Conservation (phyloP, 2,329 filamentous ascomycete species). For the Paraphoma chrysanthemicola region DNA sequence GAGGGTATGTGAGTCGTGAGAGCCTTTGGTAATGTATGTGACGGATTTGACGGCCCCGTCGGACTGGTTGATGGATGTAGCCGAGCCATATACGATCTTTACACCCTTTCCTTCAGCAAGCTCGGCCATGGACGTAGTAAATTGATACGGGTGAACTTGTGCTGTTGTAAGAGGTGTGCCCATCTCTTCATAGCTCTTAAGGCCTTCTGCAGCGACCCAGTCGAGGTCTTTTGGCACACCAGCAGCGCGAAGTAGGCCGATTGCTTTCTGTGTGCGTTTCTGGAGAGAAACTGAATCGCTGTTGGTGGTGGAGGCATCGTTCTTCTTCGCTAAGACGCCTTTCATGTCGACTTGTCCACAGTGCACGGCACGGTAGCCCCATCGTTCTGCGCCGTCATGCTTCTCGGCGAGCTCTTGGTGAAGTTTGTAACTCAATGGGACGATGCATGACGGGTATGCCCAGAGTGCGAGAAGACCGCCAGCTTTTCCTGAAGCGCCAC, state of each 20-base stretch:
- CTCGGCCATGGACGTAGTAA: constrained; percentile 82
- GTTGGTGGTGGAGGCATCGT: constrained; percentile 35
- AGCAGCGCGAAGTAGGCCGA: constrained; percentile 60
- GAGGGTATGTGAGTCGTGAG: constrained; percentile 55
- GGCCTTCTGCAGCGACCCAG: constrained; percentile 76
- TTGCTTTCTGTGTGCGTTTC: constrained; percentile 60
- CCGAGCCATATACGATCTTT: constrained; percentile 70
- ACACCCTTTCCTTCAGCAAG: constrained; percentile 69
- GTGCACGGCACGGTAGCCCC: constrained; percentile 84
- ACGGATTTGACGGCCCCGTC: constrained; percentile 68
- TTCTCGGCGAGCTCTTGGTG: constrained; percentile 85
- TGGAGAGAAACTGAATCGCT: constrained; percentile 59
- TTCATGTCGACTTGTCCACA: constrained; percentile 71
- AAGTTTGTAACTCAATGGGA: constrained; percentile 83
- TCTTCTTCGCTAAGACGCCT: constrained; percentile 47
- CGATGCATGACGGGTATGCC: constrained; percentile 86
- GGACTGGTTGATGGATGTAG: constrained; percentile 69
- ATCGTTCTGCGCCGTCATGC: constrained; percentile 77
- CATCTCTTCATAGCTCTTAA: constrained; percentile 82
- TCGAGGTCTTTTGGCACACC: constrained; percentile 79
- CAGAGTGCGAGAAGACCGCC: constrained; percentile 88
- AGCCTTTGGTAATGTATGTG: constrained; percentile 63
- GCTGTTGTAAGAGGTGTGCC: constrained; percentile 81
- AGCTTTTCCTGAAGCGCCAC: constrained; percentile 94
- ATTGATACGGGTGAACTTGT: constrained; percentile 91